Base-by-base conservation (phyloP, 805 yeast species). In the Blastobotrys terrestris region DNA sequence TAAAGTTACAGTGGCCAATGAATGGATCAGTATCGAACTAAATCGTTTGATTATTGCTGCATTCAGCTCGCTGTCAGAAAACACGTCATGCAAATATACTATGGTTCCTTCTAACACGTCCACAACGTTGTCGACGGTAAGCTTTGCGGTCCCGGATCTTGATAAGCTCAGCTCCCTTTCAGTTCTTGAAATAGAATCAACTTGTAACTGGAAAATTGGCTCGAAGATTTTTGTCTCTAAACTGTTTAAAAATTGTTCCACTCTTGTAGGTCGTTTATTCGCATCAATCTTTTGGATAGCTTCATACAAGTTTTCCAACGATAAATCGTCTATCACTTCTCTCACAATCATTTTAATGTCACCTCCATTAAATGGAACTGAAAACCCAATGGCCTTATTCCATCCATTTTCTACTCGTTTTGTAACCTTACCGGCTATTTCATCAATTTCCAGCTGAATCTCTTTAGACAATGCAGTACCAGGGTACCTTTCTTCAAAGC, bases 11-110 rank as follows among this genome's bases (percentile, higher is more conserved):
- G 15, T 26, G 8, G 46, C n/a, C 40, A 58, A 8, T 19, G 26
- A 22, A 3, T 22, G 48, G 11, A 52, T 39, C 3, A 60, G 35
- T 8, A 13, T 4, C 2, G 53, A 31, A 1, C 56, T 50, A 48
- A 58, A 58, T 26, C 58, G 51, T 20, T 54, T 54, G 15, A 52
- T 19, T 13, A 60, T 50, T 2, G 50, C 48, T 6, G 13, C 35
- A 3, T 35, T 20, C 8, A 59, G 15, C 15, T 20, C 31, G 4
- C 54, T 49, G 13, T 47, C 43, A 8, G 43, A 48, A 39, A 59
- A 53, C n/a, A 39, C 18, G 7, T 35, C 41, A 16, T 55, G 48
- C 13, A 59, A 46, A 43, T 43, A 59, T 14, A 45, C 42, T 5
- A 59, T 52, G 6, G 53, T 48, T 1, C 44, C 49, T 22, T 39